These are phyloP conservation scores for Mycena haematopus DNA, from an alignment of 768 basidiomycete genomes.

Conservation along the genomic window DNA sequence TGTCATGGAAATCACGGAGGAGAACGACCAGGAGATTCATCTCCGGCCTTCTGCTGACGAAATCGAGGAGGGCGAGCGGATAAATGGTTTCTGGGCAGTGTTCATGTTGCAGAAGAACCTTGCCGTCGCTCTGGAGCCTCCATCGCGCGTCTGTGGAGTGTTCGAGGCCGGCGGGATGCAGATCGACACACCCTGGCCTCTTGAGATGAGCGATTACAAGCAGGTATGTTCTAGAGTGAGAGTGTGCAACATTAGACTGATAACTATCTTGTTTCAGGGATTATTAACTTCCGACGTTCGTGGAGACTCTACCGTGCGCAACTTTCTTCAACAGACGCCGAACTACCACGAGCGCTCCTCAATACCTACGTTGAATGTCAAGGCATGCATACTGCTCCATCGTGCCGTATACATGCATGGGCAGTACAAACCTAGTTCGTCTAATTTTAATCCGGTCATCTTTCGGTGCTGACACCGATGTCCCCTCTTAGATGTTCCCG, in stretches of 20 bases:
- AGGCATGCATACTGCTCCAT: conserved; percentile 66
- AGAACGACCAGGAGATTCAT: conserved; percentile 40
- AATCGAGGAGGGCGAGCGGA: conserved; percentile 70
- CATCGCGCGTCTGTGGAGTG: conserved; percentile 59
- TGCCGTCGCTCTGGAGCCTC: conserved; percentile 57
- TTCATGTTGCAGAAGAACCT: conserved; percentile 64
- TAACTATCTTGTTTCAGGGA: conserved; percentile 40
- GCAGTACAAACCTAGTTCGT: conserved; percentile 51
- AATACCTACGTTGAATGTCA: conserved; percentile 50
- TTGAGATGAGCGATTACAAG: conserved; percentile 47
- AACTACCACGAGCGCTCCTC: conserved; percentile 42
- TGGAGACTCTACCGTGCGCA: conserved; percentile 54
- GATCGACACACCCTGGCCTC: conserved; percentile 62
- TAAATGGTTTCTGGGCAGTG: conserved; percentile 71
- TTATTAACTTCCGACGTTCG: conserved; percentile 50
- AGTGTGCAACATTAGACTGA: conserved; percentile 17
- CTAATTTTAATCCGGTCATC: conserved; percentile 11
- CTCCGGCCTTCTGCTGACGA: conserved; percentile 48
- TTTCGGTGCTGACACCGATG: background rate
- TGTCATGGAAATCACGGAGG: conserved; percentile 43
- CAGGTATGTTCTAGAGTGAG: conserved; percentile 37
- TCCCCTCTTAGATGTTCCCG: conserved; percentile 43
- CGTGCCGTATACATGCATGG: conserved; percentile 60
- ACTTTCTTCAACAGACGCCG: conserved; percentile 51
- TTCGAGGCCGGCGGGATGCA: conserved; percentile 57